A percentile compares a stretch with the other conserved stretches of the same genome.
Conservation (phyloP, 2,329 filamentous ascomycete genomes). For the Immersiporthe knoxdaviesiana region DNA sequence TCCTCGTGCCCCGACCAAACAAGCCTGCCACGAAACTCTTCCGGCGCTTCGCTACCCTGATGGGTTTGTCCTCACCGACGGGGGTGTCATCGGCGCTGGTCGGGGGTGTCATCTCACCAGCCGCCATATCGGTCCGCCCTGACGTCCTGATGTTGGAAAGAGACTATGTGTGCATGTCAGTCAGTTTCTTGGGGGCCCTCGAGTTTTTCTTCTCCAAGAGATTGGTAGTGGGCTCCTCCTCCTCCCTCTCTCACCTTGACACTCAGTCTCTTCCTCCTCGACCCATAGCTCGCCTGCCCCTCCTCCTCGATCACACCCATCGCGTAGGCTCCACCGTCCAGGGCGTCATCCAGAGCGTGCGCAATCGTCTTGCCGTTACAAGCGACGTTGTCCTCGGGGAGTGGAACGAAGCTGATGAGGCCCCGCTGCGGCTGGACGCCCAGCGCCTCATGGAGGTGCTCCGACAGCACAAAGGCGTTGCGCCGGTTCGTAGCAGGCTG, state of each 20-base stretch:
- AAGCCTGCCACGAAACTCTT: conserved; percentile 53
- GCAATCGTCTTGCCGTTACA: conserved; percentile 71
- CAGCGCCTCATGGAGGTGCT: conserved; percentile 72
- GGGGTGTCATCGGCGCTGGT: conserved; percentile 29
- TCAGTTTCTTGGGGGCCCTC: conserved; percentile 29
- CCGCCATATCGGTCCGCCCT: conserved; percentile 25
- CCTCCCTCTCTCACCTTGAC: conserved; percentile 39
- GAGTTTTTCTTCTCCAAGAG: not conserved
- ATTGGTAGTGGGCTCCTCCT: no score
- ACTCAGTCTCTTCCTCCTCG: conserved; percentile 40
- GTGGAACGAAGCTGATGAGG: conserved; percentile 71
- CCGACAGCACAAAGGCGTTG: conserved; percentile 76
- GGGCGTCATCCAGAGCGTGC: conserved; percentile 66
- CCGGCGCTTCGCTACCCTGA: conserved; percentile 42
- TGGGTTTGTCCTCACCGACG: conserved; percentile 22
- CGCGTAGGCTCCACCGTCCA: conserved; percentile 38
- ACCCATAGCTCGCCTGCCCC: conserved; percentile 18
- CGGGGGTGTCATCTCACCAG: conserved; percentile 29
- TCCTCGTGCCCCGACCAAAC: conserved; percentile 41
- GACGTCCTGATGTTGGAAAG: conserved; percentile 38
- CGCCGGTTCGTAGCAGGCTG: conserved; percentile 78
- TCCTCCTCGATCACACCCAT: conserved; percentile 32
- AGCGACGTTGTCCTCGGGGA: conserved; percentile 73
- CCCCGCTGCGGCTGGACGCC: conserved; percentile 69
- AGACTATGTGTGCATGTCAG: conserved; percentile 36